A percentile compares a stretch with the other conserved stretches of the same genome.
phyloP scores from a whole-genome alignment of 768 basidiomycete species.

The Leccinellum rugosiceps region DNA sequence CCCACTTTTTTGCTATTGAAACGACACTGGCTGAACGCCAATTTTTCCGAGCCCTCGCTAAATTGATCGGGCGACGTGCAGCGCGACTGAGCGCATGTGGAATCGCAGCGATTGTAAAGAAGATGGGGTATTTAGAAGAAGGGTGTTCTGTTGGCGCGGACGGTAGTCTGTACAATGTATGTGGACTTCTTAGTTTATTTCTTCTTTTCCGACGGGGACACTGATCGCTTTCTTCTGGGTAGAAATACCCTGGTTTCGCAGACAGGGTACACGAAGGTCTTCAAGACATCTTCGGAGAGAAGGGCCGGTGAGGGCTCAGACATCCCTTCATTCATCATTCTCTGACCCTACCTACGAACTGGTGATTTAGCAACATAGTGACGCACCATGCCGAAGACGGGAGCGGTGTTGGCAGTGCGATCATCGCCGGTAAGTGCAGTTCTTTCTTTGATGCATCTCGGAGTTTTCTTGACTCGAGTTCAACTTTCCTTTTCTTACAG shows the following conservation, averaged over 20 bases:
- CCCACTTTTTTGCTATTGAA: constrained; percentile 94
- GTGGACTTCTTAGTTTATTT: constrained; percentile 20
- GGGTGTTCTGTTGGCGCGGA: constrained; percentile 90
- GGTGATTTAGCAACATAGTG: constrained; percentile 38
- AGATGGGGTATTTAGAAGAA: constrained; percentile 90
- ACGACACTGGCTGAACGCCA: constrained; percentile 95
- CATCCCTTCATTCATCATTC: not conserved
- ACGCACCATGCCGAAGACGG: constrained; percentile 45
- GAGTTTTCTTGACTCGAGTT: not conserved
- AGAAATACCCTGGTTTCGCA: constrained; percentile 98
- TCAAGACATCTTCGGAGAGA: constrained; percentile 93
- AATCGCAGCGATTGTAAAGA: constrained; percentile 93
- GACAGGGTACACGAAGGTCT: constrained; percentile 92
- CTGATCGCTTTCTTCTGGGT: not conserved
- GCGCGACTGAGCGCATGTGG: constrained; percentile 92
- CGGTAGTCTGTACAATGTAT: constrained; percentile 91
- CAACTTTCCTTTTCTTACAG: constrained; percentile 35
- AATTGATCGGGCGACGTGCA: constrained; percentile 84
- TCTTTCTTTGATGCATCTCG: not conserved
- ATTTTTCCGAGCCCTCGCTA: constrained; percentile 93
- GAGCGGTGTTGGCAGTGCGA: constrained; percentile 93
- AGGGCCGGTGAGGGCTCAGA: constrained; percentile 66
- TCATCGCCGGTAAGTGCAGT: constrained; percentile 71
- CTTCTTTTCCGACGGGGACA: not conserved
- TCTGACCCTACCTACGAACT: constrained; percentile 47